Percentiles rank a stretch among this genome's conserved stretches.
These are phyloP conservation scores for Capronia americana DNA, from an alignment of 2,329 filamentous ascomycete genomes.

Conservation along the genomic window DNA sequence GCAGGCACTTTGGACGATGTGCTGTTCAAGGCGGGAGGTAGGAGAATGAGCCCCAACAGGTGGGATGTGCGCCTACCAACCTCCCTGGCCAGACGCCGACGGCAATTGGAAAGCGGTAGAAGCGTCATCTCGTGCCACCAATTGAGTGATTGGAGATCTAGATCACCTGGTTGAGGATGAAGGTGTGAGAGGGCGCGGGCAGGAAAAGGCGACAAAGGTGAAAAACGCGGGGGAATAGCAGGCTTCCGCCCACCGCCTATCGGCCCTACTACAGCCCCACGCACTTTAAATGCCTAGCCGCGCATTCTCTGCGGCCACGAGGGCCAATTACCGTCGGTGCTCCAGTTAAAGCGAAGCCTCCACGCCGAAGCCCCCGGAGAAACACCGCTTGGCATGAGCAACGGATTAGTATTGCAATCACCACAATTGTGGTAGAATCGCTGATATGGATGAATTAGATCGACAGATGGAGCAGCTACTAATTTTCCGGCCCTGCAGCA, in stretches of 20 bases:
- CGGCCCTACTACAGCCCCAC: not conserved
- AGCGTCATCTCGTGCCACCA: not conserved
- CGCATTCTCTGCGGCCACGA: not conserved
- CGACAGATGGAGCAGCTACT: not conserved
- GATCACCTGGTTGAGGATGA: not conserved
- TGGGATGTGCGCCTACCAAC: not conserved
- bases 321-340: not conserved
- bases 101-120: conserved; percentile 6
- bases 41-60: not conserved
- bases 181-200: not conserved
- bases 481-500: not conserved
- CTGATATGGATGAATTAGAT: not conserved
- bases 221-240: not conserved
- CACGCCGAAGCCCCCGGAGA: not conserved
- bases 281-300: not conserved
- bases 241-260: not conserved
- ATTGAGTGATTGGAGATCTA: not conserved
- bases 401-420: not conserved
- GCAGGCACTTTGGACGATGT: conserved; percentile 6
- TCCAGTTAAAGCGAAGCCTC: not conserved
- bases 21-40: not conserved
- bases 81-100: not conserved
- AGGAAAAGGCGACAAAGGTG: not conserved
- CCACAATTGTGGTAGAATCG: not conserved
- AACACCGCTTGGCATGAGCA: conserved; percentile 3